Evolutionary conservation across 805 yeast species (phyloP).

Genomic region (Ogataea thermomethanolica): DNA sequence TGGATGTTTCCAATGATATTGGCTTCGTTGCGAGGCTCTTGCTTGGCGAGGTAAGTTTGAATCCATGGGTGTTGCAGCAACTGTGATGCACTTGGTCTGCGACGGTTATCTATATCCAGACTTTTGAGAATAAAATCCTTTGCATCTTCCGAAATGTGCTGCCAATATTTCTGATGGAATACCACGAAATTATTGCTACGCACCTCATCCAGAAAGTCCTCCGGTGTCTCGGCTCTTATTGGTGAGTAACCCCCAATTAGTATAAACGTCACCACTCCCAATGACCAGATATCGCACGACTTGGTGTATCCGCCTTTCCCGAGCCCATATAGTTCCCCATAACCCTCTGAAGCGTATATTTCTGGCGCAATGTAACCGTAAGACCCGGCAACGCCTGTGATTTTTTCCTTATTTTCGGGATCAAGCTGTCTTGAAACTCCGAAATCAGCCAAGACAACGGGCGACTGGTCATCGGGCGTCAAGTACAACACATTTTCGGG

Average conservation of each 20-base stretch:
- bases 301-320: conserved; percentile 77
- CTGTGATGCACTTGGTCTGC: conserved; percentile 66
- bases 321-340: conserved; percentile 34
- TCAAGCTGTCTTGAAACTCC: conserved; percentile 83
- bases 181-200: conserved; percentile 68
- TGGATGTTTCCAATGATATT: conserved; percentile 81
- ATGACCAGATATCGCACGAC: conserved; percentile 94
- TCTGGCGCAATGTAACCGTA: conserved; percentile 98
- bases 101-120: conserved; percentile 61
- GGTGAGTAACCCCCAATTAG: conserved; percentile 91
- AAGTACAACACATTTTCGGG: conserved; percentile 88
- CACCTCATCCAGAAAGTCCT: conserved; percentile 79
- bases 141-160: conserved; percentile 73
- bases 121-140: conserved; percentile 71
- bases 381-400: conserved; percentile 55
- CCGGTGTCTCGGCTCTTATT: conserved; percentile 77
- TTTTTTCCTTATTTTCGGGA: conserved; percentile 18
- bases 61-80: conserved; percentile 78
- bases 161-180: conserved; percentile 88
- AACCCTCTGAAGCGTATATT: conserved; percentile 58
- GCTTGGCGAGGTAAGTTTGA: conserved; percentile 36
- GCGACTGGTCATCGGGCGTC: conserved; percentile 56
- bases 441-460: conserved; percentile 87
- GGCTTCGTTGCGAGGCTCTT: conserved; percentile 26
- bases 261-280: conserved; percentile 91